Percentiles rank a stretch among this genome's conserved stretches.
phyloP scores from a whole-genome alignment of 1,284 basidiomycete species.

The Ustilago shanxiensis region DNA sequence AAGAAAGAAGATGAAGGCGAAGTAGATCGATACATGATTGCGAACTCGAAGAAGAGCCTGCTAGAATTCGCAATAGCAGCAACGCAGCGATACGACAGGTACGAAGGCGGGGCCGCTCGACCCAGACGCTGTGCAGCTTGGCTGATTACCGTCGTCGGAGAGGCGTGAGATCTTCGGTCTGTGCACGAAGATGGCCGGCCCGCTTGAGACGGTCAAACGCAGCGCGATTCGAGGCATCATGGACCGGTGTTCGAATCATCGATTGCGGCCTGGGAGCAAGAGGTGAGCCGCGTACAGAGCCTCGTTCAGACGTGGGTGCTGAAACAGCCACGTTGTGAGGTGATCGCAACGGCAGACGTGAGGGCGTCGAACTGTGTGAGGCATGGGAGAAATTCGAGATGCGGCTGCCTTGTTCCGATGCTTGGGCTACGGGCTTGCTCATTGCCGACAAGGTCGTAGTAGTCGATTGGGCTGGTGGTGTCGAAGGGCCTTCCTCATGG shows the following conservation, averaged over 20 bases:
- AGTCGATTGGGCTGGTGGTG: slow-evolving; percentile 14
- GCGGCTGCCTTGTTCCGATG: slow-evolving; percentile 20
- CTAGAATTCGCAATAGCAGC: too few relatives aligned
- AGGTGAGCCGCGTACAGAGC: slow-evolving; percentile 26
- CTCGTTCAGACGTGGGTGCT: slow-evolving; percentile 19
- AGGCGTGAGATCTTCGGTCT: slow-evolving; percentile 45
- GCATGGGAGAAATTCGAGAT: slow-evolving; percentile 21
- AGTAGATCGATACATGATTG: too few relatives aligned
- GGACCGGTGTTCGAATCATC: slow-evolving; percentile 39
- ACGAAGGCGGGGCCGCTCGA: too few relatives aligned
- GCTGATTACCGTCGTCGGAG: slow-evolving; percentile 35
- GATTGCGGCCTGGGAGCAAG: slow-evolving; percentile 30
- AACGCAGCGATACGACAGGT: too few relatives aligned
- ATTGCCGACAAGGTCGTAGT: not conserved
- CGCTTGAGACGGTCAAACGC: slow-evolving; percentile 51
- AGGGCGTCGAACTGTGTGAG: slow-evolving; percentile 26
- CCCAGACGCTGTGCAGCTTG: too few relatives aligned
- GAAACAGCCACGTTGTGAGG: slow-evolving; percentile 18
- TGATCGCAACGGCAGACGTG: slow-evolving; percentile 35
- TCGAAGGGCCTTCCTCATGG: slow-evolving; percentile 28
- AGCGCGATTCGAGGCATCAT: slow-evolving; percentile 37
- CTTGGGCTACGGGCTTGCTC: not conserved
- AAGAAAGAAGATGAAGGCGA: too few relatives aligned
- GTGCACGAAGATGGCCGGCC: slow-evolving; percentile 46
- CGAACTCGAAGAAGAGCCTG: too few relatives aligned